Evolutionary conservation across 2,329 filamentous ascomycete species (phyloP).

Genomic region (Hymenoscyphus fraxineus): DNA sequence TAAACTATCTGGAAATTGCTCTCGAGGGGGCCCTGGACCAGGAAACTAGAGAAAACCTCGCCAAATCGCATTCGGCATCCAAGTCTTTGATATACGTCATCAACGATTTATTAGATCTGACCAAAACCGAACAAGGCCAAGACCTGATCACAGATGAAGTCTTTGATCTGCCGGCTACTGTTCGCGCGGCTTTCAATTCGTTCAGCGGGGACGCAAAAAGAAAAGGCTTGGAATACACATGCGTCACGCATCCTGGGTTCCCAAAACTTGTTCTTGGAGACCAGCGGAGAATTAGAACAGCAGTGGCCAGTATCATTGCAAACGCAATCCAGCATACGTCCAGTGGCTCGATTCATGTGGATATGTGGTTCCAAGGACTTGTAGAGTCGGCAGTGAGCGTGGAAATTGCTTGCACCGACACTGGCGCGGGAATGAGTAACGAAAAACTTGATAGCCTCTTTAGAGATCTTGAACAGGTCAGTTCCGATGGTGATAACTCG

Average conservation of each 20-base stretch:
- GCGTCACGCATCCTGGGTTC: constrained; percentile 63
- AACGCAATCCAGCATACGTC: constrained; percentile 80
- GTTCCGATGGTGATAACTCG: constrained; percentile 41
- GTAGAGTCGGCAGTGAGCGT: constrained; percentile 56
- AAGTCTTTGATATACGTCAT: constrained; percentile 93
- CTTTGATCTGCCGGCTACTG: constrained; percentile 67
- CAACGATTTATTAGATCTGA: constrained; percentile 84
- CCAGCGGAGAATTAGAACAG: constrained; percentile 74
- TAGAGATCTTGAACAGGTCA: constrained; percentile 56
- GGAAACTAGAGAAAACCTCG: constrained; percentile 80
- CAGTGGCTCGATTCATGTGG: constrained; percentile 64
- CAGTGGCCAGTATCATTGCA: constrained; percentile 75
- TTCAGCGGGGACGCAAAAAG: constrained; percentile 71
- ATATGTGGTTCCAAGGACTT: constrained; percentile 59
- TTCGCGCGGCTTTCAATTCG: constrained; percentile 72
- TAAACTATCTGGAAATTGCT: constrained; percentile 91
- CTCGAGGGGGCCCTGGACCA: constrained; percentile 74
- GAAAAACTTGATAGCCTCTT: constrained; percentile 54
- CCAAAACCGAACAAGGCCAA: constrained; percentile 80
- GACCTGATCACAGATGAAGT: constrained; percentile 75
- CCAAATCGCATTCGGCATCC: constrained; percentile 82
- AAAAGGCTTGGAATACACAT: constrained; percentile 69
- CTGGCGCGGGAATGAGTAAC: constrained; percentile 67
- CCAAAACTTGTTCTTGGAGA: constrained; percentile 74
- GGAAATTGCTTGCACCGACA: constrained; percentile 73